phyloP scores from a whole-genome alignment of 345 rosid species.

The Xanthoceras sorbifolium region DNA sequence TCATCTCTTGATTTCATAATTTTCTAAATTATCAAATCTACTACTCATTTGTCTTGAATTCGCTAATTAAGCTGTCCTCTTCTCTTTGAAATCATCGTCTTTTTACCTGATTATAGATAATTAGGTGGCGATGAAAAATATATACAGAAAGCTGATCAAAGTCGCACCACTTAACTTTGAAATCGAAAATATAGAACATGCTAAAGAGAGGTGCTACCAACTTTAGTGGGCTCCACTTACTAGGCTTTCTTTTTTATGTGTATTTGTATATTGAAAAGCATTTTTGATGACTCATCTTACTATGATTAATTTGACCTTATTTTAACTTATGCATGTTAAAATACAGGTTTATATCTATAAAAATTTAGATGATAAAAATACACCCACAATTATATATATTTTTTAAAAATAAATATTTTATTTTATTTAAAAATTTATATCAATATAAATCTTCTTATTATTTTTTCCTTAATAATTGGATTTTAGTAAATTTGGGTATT shows the following conservation, averaged over 20 bases:
- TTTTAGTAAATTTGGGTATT: too few species aligned
- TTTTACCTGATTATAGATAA: neutral
- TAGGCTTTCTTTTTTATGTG: constrained; percentile 18
- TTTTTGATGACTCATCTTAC: neutral
- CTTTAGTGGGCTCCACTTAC: constrained; percentile 33
- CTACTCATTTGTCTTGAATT: too few species aligned
- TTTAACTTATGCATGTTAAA: neutral
- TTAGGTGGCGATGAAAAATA: neutral
- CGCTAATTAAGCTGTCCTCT: too few species aligned
- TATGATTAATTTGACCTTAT: neutral
- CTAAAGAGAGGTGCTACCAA: constrained; percentile 18
- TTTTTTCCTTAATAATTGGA: too few species aligned
- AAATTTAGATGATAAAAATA: too few species aligned
- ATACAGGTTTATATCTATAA: too few species aligned
- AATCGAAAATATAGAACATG: constrained; percentile 1
- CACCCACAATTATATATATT: too few species aligned
- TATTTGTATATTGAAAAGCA: neutral
- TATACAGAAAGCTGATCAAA: neutral
- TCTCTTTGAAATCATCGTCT: neutral
- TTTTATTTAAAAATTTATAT: too few species aligned
- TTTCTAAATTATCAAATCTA: neutral
- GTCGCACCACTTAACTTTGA: constrained; percentile 16
- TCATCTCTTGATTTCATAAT: neutral
- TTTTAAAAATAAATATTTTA: too few species aligned
- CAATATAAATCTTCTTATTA: too few species aligned